A percentile compares a stretch with the other conserved stretches of the same genome.
Evolutionary conservation across 2,329 filamentous ascomycete species (phyloP).

Genomic region (Botrytis deweyae): DNA sequence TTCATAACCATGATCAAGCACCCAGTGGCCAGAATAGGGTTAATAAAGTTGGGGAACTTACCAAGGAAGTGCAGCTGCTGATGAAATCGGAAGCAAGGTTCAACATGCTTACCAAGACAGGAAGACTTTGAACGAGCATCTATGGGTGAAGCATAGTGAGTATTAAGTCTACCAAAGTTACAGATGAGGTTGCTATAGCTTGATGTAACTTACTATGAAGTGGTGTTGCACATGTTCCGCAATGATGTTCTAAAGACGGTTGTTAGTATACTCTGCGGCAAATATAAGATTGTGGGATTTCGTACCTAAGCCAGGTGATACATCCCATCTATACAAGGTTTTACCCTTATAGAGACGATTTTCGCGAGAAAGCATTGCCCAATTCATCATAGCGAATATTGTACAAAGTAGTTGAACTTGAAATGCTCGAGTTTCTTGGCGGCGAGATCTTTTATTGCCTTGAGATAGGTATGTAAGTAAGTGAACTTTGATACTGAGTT

Average conservation of each 20-base stretch:
- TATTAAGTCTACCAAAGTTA: neutral
- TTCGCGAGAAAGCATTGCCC: slow-evolving; percentile 34
- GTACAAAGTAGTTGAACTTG: neutral
- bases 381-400: slow-evolving; percentile 31
- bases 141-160: slow-evolving; percentile 21
- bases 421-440: neutral
- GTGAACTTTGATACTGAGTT: neutral
- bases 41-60: slow-evolving; percentile 24
- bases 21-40: neutral
- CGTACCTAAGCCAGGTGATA: slow-evolving; percentile 37
- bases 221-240: slow-evolving; percentile 36
- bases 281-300: neutral
- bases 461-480: neutral
- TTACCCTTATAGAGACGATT: slow-evolving; percentile 37
- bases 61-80: slow-evolving; percentile 40
- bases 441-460: neutral
- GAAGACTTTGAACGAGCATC: slow-evolving; percentile 36
- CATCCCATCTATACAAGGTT: slow-evolving; percentile 37
- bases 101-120: slow-evolving; percentile 39
- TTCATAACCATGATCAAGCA: neutral
- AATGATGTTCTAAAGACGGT: slow-evolving; percentile 38
- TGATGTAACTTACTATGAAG: slow-evolving; percentile 33
- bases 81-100: slow-evolving; percentile 40
- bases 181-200: neutral
- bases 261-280: slow-evolving; percentile 24